These are phyloP conservation scores for Firmiana major DNA, from an alignment of 345 rosid genomes.

Conservation along the genomic window DNA sequence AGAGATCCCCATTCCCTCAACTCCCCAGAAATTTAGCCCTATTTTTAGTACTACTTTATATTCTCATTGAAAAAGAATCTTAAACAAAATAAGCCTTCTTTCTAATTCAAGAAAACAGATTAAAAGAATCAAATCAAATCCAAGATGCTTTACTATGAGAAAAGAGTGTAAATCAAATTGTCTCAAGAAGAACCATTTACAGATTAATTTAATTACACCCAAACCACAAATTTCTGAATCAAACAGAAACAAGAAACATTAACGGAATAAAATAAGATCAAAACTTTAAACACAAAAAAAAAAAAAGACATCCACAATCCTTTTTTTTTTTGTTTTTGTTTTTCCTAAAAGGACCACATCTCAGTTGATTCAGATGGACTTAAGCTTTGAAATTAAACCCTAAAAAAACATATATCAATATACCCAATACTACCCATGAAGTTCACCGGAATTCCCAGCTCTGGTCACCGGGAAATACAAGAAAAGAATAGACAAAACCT, in stretches of 20 bases:
- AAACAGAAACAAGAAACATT: not conserved
- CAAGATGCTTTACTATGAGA: not conserved
- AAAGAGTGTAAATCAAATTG: not conserved
- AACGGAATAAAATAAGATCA: not conserved
- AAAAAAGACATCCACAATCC: not conserved
- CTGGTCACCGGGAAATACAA: constrained; percentile 4
- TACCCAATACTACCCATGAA: not conserved
- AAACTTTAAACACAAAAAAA: not conserved
- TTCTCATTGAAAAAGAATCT: not conserved
- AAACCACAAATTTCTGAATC: not conserved
- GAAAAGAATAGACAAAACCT: constrained; percentile 6
- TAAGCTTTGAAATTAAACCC: not conserved
- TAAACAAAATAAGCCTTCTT: not conserved
- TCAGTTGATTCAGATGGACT: constrained; percentile 27
- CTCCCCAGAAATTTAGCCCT: not conserved
- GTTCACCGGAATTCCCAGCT: constrained; percentile 24
- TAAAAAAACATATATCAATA: not conserved
- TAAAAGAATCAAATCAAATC: not conserved
- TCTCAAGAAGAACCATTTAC: not conserved
- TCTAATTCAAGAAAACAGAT: not conserved
- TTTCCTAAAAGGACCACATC: constrained; percentile 14
- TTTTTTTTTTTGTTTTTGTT: not conserved
- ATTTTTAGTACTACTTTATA: not conserved
- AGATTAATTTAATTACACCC: constrained; percentile 6
- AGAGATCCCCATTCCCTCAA: not conserved